Evolutionary conservation across 2,329 filamentous ascomycete genomes (phyloP).

Genomic region (Beauveria medogensis): DNA sequence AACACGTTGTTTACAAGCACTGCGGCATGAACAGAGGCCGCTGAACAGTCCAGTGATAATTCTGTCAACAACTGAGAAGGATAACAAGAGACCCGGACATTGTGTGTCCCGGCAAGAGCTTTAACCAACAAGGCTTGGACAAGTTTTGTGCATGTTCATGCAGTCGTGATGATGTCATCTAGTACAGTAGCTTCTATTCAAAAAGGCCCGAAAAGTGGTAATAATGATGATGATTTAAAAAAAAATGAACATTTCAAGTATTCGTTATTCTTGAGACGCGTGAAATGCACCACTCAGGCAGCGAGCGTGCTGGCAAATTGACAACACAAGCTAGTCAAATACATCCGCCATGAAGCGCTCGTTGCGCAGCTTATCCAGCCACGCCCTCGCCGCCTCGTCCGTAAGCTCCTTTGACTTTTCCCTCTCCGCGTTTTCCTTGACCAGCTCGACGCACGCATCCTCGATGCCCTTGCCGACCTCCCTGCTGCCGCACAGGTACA

Average conservation of each 20-base stretch:
- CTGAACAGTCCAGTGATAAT: no score
- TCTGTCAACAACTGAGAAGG: no score
- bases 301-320: neutral
- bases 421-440: conserved; percentile 24
- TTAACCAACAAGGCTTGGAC: no score
- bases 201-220: no score
- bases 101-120: no score
- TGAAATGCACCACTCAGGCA: neutral
- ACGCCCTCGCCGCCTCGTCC: conserved; percentile 33
- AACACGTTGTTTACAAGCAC: no score
- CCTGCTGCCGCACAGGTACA: conserved; percentile 58
- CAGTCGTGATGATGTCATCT: no score
- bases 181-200: no score
- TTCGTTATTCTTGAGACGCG: neutral
- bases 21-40: no score
- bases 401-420: conserved; percentile 23
- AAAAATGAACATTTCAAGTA: neutral
- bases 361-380: conserved; percentile 44
- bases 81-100: no score
- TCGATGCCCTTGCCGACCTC: conserved; percentile 41
- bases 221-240: no score
- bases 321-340: conserved; percentile 37
- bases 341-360: conserved; percentile 53
- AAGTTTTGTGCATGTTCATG: no score
- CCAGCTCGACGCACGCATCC: conserved; percentile 28